These are phyloP conservation scores for Inosperma sp. DNA, from an alignment of 768 basidiomycete genomes.

Conservation along the genomic window DNA sequence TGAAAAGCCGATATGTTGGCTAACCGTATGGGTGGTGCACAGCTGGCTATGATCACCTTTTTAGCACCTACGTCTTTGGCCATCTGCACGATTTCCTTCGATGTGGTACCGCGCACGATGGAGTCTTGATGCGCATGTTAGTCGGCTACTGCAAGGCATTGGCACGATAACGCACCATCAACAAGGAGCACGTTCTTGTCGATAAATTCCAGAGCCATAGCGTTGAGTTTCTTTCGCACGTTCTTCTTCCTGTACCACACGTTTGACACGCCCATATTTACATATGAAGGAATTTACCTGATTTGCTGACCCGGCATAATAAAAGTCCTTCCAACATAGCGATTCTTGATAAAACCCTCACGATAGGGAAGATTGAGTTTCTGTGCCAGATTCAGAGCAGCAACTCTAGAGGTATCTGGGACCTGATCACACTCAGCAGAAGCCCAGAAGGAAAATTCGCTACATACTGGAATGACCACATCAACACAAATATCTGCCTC, in stretches of 20 bases:
- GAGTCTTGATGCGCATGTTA: conserved; percentile 58
- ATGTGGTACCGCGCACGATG: conserved; percentile 97
- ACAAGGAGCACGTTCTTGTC: conserved; percentile 92
- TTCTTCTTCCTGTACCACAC: conserved; percentile 69
- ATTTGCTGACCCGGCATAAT: conserved; percentile 99
- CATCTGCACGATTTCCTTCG: conserved; percentile 98
- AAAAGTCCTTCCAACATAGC: conserved; percentile 96
- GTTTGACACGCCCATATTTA: not conserved
- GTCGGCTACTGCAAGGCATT: not conserved
- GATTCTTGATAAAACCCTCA: conserved; percentile 98
- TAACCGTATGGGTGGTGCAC: conserved; percentile 92
- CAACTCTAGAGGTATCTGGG: conserved; percentile 94
- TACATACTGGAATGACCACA: conserved; percentile 88
- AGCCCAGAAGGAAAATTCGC: conserved; percentile 3
- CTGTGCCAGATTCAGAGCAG: conserved; percentile 93
- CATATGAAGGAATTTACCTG: conserved; percentile 44
- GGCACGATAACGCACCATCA: conserved; percentile 58
- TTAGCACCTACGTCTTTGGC: conserved; percentile 98
- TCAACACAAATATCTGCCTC: conserved; percentile 72
- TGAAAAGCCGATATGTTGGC: conserved; percentile 12
- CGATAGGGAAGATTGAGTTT: conserved; percentile 86
- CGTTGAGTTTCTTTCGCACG: conserved; percentile 91
- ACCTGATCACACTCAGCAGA: conserved; percentile 44
- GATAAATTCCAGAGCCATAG: conserved; percentile 96
- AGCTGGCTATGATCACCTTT: conserved; percentile 93